Percentiles rank a stretch among this genome's conserved stretches.
Conservation (phyloP, 1,284 basidiomycete species). For the Apiotrichum veenhuisii region DNA sequence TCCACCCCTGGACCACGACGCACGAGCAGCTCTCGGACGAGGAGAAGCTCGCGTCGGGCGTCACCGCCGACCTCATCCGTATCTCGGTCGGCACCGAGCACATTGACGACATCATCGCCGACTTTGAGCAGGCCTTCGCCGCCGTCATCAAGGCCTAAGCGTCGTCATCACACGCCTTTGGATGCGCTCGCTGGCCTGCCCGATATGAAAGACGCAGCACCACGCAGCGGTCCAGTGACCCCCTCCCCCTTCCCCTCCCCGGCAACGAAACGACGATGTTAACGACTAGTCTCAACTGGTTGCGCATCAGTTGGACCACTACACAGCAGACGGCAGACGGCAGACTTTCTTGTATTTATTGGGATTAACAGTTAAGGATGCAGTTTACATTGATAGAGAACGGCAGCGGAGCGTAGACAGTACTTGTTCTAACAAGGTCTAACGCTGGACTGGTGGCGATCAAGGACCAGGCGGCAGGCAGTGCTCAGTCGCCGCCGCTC, state of each 20-base stretch:
- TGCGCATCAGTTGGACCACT: neutral
- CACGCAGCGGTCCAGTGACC: neutral
- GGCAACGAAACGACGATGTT: neutral
- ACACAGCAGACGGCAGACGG: neutral
- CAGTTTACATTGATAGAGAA: neutral
- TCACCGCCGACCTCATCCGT: conserved; percentile 74
- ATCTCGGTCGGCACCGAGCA: conserved; percentile 79
- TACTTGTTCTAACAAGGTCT: no score
- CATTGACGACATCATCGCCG: conserved; percentile 78
- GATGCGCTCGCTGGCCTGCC: no score
- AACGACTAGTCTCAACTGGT: neutral
- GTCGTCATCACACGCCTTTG: neutral
- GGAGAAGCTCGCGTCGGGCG: conserved; percentile 67
- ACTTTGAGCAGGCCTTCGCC: conserved; percentile 65
- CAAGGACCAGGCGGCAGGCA: no score
- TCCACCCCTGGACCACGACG: conserved; percentile 78
- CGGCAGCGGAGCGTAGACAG: no score
- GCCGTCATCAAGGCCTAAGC: conserved; percentile 11
- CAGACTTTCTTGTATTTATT: conserved; percentile 3
- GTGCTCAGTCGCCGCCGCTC: no score
- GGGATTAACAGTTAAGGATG: conserved; percentile 3
- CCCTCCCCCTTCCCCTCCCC: neutral
- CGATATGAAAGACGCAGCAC: neutral
- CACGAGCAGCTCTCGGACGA: conserved; percentile 54
- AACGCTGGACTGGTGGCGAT: no score